Base-by-base conservation (phyloP, 2,329 filamentous ascomycete species). In the Neodidymelliopsis sp. region DNA sequence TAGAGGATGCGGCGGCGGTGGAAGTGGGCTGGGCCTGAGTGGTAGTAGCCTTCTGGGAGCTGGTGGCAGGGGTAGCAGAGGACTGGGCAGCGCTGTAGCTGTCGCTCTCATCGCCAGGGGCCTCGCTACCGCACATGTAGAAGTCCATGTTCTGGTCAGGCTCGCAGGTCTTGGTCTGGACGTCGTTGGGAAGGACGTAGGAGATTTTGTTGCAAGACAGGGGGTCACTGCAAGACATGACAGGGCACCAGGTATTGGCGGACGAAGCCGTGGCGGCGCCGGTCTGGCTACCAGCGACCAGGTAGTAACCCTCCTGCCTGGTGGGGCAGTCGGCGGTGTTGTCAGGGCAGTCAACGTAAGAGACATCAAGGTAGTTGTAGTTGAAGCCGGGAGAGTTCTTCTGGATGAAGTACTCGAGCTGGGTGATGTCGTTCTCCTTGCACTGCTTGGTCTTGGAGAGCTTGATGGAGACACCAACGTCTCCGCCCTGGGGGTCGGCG, bases 381-480 rank as follows among this genome's bases (percentile, higher is more conserved):
- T 43, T 38, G 46, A 50, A 66, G 6, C 24, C 37, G 4, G 35
- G 20, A 7, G 41, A 43, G 13, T 47, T 43, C 24, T 55, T 53
- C 30, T 54, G 25, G 34, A 67, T 56, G 53, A 59, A 72, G 66
- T 75, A 75, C 54, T 75, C 73, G 31, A 75, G 52, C 45, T 75
- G 73, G 1, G 65, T 63, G 31, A 72, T 67, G 40, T 67, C 60
- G 46, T 41, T 48, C 11, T 55, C 57, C 30, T 62, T 65, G 65
- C 67, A 71, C 22, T 63, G 8, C 9, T 61, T 19, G 5, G 46
- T 53, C 57, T 71, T 73, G n/a, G 70, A 69, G 23, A 75, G 45
- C 62, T 75, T 75, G 59, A 75, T 65, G 4, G 73, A 75, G 11
- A 73, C 58, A 47, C 72, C 73, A 7, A 52, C 48, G 33, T 55